Percentiles rank a stretch among this genome's conserved stretches.
Evolutionary conservation across 495 filamentous ascomycete species (phyloP).

Genomic region (Tuber borchii): DNA sequence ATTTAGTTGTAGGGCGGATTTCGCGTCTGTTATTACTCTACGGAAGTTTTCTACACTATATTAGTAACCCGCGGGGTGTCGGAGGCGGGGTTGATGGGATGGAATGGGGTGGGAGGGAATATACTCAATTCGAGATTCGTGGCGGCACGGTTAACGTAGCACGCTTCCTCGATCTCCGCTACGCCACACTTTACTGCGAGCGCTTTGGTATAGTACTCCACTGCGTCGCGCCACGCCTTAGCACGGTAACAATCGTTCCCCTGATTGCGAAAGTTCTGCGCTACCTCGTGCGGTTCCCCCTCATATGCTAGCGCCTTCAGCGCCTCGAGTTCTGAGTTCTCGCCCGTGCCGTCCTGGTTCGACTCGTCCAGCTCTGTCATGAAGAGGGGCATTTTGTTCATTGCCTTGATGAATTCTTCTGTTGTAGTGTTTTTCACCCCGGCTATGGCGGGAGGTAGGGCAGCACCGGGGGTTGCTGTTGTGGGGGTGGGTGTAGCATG

Average conservation of each 20-base stretch:
- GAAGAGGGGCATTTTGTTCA: constrained; percentile 62
- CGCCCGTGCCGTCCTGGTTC: constrained; percentile 51
- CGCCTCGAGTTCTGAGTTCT: constrained; percentile 75
- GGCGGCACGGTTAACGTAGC: constrained; percentile 77
- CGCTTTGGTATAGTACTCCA: constrained; percentile 84
- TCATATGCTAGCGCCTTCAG: constrained; percentile 86
- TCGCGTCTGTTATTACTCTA: constrained; percentile 67
- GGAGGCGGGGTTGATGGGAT: not conserved
- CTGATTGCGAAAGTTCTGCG: constrained; percentile 36
- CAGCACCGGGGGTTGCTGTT: constrained; percentile 15
- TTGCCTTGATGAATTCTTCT: constrained; percentile 37
- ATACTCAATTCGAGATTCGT: constrained; percentile 72
- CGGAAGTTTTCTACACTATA: constrained; percentile 56
- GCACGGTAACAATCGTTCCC: constrained; percentile 75
- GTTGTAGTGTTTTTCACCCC: constrained; percentile 30
- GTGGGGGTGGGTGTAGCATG: constrained; percentile 18
- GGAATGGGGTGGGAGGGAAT: constrained; percentile 2
- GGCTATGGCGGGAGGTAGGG: constrained; percentile 34
- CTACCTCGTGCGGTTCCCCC: constrained; percentile 67
- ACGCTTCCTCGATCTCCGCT: constrained; percentile 47
- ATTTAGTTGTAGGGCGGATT: constrained; percentile 70
- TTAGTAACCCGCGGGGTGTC: not conserved
- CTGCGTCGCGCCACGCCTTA: constrained; percentile 73
- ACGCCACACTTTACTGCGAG: constrained; percentile 45
- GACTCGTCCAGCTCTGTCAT: constrained; percentile 84